phyloP scores from a whole-genome alignment of 2,329 filamentous ascomycete genomes.

The Botryotinia narcissicola region DNA sequence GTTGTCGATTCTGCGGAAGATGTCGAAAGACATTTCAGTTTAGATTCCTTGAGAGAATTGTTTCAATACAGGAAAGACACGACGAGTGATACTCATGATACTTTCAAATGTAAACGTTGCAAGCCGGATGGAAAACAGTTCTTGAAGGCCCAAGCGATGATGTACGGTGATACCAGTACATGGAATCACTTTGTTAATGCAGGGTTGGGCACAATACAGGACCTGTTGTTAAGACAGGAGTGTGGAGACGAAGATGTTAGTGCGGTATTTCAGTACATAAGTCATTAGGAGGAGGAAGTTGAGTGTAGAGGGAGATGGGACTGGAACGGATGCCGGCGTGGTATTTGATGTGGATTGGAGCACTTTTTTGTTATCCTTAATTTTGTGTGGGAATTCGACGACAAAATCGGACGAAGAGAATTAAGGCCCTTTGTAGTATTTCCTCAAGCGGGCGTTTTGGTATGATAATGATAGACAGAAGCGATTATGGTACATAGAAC shows the following conservation, averaged over 20 bases:
- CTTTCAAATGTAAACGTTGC: slow-evolving; percentile 97
- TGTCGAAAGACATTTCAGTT: slow-evolving; percentile 92
- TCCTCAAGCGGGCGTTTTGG: neutral
- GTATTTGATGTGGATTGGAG: neutral
- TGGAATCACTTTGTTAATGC: slow-evolving; percentile 97
- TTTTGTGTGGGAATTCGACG: neutral
- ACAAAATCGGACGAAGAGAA: too few relatives aligned
- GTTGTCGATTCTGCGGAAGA: slow-evolving; percentile 97
- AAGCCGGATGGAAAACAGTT: slow-evolving; percentile 81
- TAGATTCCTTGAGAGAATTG: slow-evolving; percentile 85
- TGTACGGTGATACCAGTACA: slow-evolving; percentile 97
- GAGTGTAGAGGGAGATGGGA: neutral
- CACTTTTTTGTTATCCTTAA: neutral
- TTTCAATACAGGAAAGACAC: slow-evolving; percentile 90
- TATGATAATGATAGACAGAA: neutral
- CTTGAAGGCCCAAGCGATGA: slow-evolving; percentile 88
- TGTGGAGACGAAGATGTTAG: slow-evolving; percentile 75
- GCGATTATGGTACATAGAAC: neutral
- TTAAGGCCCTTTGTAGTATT: neutral
- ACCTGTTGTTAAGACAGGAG: slow-evolving; percentile 86
- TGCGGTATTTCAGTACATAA: slow-evolving; percentile 98
- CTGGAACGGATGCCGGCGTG: neutral
- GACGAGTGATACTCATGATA: slow-evolving; percentile 92
- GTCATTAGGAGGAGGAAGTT: slow-evolving; percentile 54
- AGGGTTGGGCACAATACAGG: slow-evolving; percentile 78